A percentile compares a stretch with the other conserved stretches of the same genome.
Evolutionary conservation across 2,329 filamentous ascomycete genomes (phyloP).

Genomic region (Colletotrichum gloeosporioides): DNA sequence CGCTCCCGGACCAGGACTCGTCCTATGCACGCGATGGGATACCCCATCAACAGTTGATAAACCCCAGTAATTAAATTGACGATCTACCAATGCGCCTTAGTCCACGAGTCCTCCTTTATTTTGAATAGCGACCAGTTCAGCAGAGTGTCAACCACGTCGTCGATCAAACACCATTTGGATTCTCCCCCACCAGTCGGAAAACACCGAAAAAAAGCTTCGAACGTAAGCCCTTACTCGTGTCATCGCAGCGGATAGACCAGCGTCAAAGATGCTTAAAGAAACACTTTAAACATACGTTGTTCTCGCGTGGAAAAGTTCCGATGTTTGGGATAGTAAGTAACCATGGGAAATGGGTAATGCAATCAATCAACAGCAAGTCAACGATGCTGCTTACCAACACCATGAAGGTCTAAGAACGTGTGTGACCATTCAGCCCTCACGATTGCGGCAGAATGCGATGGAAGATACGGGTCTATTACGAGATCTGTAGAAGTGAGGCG

Average conservation of each 20-base stretch:
- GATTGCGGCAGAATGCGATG: background rate
- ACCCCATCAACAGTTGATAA: background rate
- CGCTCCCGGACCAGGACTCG: background rate
- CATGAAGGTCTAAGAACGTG: background rate
- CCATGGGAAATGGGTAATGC: background rate
- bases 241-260: background rate
- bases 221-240: background rate
- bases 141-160: background rate
- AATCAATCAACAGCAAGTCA: accelerated
- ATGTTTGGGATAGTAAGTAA: accelerated
- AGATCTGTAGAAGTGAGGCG: background rate
- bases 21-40: background rate
- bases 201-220: background rate
- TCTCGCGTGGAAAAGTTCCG: background rate
- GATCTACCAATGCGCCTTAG: background rate
- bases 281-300: background rate
- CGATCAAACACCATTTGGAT: background rate
- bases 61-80: background rate
- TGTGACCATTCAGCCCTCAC: too few relatives aligned
- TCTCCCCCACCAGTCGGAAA: background rate
- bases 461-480: background rate
- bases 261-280: background rate
- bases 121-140: background rate
- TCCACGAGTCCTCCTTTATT: background rate
- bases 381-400: accelerated